A percentile compares a stretch with the other conserved stretches of the same genome.
phyloP scores from a whole-genome alignment of 2,329 filamentous ascomycete species.

The Penicillium sp. region DNA sequence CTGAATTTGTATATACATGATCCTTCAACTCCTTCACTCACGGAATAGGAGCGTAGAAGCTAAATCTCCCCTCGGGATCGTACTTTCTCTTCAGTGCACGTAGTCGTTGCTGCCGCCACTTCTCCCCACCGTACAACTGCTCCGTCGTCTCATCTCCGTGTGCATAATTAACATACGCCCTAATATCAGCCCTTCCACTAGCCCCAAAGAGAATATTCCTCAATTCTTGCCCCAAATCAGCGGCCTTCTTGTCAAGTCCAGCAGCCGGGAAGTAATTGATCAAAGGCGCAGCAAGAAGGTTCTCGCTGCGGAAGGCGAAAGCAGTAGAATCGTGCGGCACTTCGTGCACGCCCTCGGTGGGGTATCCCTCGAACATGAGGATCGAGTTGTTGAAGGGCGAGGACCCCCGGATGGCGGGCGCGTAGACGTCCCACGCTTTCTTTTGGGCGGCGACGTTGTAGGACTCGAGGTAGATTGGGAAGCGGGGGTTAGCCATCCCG shows the following conservation, averaged over 20 bases:
- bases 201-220: constrained; percentile 27
- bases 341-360: constrained; percentile 45
- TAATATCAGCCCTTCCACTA: constrained; percentile 20
- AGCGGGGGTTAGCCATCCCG: constrained; percentile 42
- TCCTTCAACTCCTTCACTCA: background rate
- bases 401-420: constrained; percentile 28
- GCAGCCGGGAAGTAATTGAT: constrained; percentile 28
- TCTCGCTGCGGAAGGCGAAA: constrained; percentile 48
- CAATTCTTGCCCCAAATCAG: constrained; percentile 29
- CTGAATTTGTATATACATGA: too few species aligned
- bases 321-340: constrained; percentile 41
- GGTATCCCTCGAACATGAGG: constrained; percentile 59
- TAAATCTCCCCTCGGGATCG: constrained; percentile 34
- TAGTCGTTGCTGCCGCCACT: constrained; percentile 34
- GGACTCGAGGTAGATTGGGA: constrained; percentile 45
- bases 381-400: constrained; percentile 42
- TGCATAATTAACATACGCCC: constrained; percentile 34
- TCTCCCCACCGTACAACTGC: constrained; percentile 31
- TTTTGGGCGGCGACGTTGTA: constrained; percentile 42
- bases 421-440: constrained; percentile 40
- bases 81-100: constrained; percentile 34
- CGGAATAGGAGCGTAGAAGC: constrained; percentile 29
- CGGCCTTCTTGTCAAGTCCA: constrained; percentile 25
- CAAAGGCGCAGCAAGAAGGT: constrained; percentile 39
- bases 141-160: constrained; percentile 27